Percentiles rank a stretch among this genome's conserved stretches.
Evolutionary conservation across 2,329 filamentous ascomycete species (phyloP).

Genomic region (Lachnum nothofagi): DNA sequence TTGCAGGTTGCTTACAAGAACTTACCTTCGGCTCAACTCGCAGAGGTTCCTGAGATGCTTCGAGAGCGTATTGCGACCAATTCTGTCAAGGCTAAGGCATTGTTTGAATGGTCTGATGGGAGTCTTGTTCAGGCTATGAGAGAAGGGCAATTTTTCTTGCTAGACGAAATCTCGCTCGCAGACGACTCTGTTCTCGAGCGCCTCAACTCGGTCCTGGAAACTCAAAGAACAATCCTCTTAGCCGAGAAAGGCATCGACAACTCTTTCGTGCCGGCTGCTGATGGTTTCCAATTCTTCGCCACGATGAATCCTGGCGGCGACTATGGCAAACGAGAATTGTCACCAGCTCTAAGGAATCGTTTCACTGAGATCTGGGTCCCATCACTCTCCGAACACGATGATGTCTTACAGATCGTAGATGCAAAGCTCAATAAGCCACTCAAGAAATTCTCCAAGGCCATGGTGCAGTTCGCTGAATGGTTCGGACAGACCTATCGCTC

Average conservation of each 20-base stretch:
- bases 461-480: slow-evolving; percentile 88
- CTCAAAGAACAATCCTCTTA: slow-evolving; percentile 76
- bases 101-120: slow-evolving; percentile 96
- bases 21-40: slow-evolving; percentile 43
- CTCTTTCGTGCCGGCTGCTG: slow-evolving; percentile 67
- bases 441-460: slow-evolving; percentile 56
- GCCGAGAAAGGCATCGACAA: slow-evolving; percentile 89
- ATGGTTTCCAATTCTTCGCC: slow-evolving; percentile 90
- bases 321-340: slow-evolving; percentile 96
- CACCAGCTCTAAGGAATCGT: slow-evolving; percentile 87
- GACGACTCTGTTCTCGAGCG: slow-evolving; percentile 96
- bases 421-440: slow-evolving; percentile 61
- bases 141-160: slow-evolving; percentile 79
- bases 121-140: slow-evolving; percentile 93
- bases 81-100: slow-evolving; percentile 65
- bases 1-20: slow-evolving; percentile 42
- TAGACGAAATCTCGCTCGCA: slow-evolving; percentile 95
- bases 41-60: slow-evolving; percentile 25
- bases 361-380: slow-evolving; percentile 99
- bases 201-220: slow-evolving; percentile 92
- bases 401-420: slow-evolving; percentile 80
- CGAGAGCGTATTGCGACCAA: slow-evolving; percentile 39
- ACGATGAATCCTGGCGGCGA: slow-evolving; percentile 99
- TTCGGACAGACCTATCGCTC: slow-evolving; percentile 80
- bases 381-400: slow-evolving; percentile 73